Evolutionary conservation across 1,284 basidiomycete species (phyloP), one percentile per base, ranked within the genome.

Genomic region (Ustilago cynodontis): DNA sequence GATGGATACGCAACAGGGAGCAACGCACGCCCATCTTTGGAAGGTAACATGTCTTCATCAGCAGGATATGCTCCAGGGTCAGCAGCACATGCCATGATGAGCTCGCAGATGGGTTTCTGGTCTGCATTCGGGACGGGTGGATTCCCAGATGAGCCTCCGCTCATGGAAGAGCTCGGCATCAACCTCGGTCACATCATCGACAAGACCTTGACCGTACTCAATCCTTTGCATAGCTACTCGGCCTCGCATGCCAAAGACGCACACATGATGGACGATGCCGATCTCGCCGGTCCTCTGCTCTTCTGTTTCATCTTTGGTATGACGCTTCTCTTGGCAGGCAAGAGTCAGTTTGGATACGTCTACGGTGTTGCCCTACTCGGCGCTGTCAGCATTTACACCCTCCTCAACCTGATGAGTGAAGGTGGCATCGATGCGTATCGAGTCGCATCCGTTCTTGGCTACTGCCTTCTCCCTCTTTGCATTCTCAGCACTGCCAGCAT

Each of bases 231-330:
- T 73, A 89, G 89, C 67, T 91, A 98, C 65, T 83, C 81, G 52
- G 71, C 83, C 14, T 64, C 79, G 58, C 83, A 85, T 54, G 64
- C 78, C 33, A 79, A 79, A 31, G 93, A 99, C 80, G 93, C 93
- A 71, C 93, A 91, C 81, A 98, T 99, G 81, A 99, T 99, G 97
- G 97, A 99, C 87, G 97, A 99, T 84, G 95, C 96, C 45, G 97
- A 99, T 87, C 89, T 99, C 29, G 95, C 96, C 10, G 97, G 97
- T 0, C 97, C 97, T 7, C 90, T 99, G 50, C 90, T 98, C 14
- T 98, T 98, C 88, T 94, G 94, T 82, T 98, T 99, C 86, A 96
- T 81, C 49, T 86, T 86, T 64, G 84, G 81, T 33, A 84, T 83
- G 77, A 74, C 84, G 22, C 71, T 86, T 2, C 67, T 86, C 14